Base-by-base conservation (phyloP, 345 rosid species). In the Trapa bicornis region DNA sequence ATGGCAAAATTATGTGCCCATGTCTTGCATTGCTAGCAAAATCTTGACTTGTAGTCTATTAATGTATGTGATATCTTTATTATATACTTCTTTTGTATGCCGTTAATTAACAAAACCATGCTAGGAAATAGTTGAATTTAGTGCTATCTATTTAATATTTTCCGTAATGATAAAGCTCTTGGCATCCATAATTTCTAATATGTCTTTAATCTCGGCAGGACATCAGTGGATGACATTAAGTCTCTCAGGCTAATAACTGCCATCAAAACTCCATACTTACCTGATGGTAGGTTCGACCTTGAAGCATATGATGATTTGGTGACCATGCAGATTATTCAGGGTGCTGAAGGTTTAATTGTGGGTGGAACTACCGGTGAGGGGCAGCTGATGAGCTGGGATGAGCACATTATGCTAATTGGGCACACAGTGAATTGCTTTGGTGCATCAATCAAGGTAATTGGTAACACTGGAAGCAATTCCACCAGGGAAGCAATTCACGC, bases 341-440 rank as follows among this genome's bases (percentile, higher is more conserved):
- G 94, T 4, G 92, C 75, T 9, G 92, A 85, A 82, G 96, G 89
- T 75, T 83, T 90, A 65, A 84, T 93, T 15, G 94, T 93, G 42
- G 96, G 96, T 9, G 98, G 97, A 61, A 88, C 94, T 58, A 90
- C 98, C 0, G 98, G 96, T 45, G 98, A 93, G 77, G 98, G 98
- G 14, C 97, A 90, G 37, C 68, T 90, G 64, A 93, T 90, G 96
- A 88, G 96, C 75, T 90, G 97, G 98, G 97, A 93, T 35, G 97
- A 93, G 57, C 98, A 93, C 76, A 84, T 90, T 73, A 88, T 83
- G 92, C 96, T 90, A 61, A 92, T 92, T 61, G 93, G 92, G 47
- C 97, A 89, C 71, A 92, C 92, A 0, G 97, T 89, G 1, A 82
- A 85, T 41, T 90, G 88, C 69, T 93, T 87, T 57, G 97, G 97